Percentiles rank a stretch among this genome's conserved stretches.
Evolutionary conservation across 2,329 filamentous ascomycete genomes (phyloP).

Genomic region (Metarhizium rileyi): DNA sequence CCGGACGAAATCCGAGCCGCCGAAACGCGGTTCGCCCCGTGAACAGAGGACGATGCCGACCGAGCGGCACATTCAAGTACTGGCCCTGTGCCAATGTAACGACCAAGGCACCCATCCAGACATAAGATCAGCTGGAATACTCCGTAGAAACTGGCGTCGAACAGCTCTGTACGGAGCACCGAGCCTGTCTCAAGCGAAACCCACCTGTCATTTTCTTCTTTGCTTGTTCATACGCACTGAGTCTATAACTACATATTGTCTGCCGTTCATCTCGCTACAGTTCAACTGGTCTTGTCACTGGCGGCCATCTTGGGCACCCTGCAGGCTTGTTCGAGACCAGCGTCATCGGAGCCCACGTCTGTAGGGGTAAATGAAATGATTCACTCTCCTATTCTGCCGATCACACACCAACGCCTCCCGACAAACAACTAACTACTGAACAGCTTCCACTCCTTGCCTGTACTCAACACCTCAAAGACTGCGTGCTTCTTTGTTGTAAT

Average conservation of each 20-base stretch:
- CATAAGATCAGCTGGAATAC: background rate
- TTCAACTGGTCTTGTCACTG: background rate
- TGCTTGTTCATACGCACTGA: background rate
- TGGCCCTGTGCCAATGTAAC: too few species aligned
- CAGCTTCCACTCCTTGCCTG: background rate
- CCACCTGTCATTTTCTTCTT: background rate
- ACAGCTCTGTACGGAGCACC: too few species aligned
- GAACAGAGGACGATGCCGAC: background rate
- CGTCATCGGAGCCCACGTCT: conserved; percentile 1
- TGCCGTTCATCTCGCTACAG: conserved; percentile 1
- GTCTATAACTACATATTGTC: background rate
- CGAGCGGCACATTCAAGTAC: background rate
- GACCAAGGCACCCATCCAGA: background rate
- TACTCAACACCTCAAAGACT: background rate
- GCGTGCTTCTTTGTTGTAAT: background rate
- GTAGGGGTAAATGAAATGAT: conserved; percentile 1
- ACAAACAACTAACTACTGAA: background rate
- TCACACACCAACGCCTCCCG: background rate
- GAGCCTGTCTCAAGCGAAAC: background rate
- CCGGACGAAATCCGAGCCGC: conserved; percentile 3
- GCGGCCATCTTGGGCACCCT: background rate
- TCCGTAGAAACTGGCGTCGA: too few species aligned
- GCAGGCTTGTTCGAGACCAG: background rate
- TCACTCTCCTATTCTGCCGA: background rate
- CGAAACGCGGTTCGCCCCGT: background rate